Conservation (phyloP, 2,329 filamentous ascomycete species). For the Claviceps arundinis region DNA sequence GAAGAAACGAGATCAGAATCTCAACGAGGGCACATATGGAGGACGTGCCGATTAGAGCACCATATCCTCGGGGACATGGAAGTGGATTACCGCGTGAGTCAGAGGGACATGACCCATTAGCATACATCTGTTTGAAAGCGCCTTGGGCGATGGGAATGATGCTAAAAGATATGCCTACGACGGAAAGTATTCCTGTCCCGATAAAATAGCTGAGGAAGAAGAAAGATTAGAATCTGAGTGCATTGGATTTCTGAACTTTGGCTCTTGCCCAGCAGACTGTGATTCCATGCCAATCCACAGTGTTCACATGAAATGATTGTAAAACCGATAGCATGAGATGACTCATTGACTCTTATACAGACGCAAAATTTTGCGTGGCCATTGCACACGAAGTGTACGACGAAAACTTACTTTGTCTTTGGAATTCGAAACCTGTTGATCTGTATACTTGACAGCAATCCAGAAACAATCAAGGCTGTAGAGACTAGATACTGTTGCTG, state of each 20-base stretch:
- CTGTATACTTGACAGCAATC: slow-evolving; percentile 60
- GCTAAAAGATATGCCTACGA: slow-evolving; percentile 45
- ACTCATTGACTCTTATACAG: too few species aligned
- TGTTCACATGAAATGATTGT: background rate
- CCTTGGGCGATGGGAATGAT: slow-evolving; percentile 38
- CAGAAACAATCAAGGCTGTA: slow-evolving; percentile 65
- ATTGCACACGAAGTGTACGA: background rate
- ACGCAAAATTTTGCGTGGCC: too few species aligned
- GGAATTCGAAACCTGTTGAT: slow-evolving; percentile 65
- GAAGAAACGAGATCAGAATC: slow-evolving; percentile 61
- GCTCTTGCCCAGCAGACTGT: background rate
- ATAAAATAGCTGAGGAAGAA: slow-evolving; percentile 50
- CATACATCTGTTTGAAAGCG: slow-evolving; percentile 65
- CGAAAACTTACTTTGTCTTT: slow-evolving; percentile 40
- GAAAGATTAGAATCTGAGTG: background rate
- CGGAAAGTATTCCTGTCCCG: slow-evolving; percentile 68
- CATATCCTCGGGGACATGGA: slow-evolving; percentile 66
- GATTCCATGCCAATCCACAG: background rate
- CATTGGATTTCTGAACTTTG: background rate
- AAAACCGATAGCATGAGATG: too few species aligned
- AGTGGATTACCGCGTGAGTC: slow-evolving; percentile 50
- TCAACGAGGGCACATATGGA: slow-evolving; percentile 55
- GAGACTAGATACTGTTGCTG: slow-evolving; percentile 68
- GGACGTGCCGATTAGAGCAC: slow-evolving; percentile 55
- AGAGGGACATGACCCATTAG: slow-evolving; percentile 51